phyloP scores from a whole-genome alignment of 441 rosid species.

The Melastoma candidum region DNA sequence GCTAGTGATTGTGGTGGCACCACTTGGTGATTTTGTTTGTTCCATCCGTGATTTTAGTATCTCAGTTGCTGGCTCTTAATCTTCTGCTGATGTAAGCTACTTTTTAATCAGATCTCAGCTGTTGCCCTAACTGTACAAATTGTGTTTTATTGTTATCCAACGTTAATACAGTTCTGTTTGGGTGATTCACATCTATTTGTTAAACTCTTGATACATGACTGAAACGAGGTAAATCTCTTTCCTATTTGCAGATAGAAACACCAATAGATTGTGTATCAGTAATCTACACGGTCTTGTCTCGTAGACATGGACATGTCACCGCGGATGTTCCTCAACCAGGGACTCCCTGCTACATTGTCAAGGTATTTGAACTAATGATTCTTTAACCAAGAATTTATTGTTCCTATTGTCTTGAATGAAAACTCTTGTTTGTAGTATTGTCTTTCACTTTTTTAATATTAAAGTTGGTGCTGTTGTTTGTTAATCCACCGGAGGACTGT shows the following conservation, averaged over 20 bases:
- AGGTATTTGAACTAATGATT: slow-evolving; percentile 31
- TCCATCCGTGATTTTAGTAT: too few relatives aligned
- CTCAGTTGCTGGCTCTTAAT: too few relatives aligned
- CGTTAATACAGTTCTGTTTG: too few relatives aligned
- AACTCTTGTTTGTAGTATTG: neutral
- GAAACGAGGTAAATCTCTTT: neutral
- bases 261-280: slow-evolving; percentile 95
- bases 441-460: too few relatives aligned
- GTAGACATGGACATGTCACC: slow-evolving; percentile 97
- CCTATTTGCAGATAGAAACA: slow-evolving; percentile 75
- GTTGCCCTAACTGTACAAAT: too few relatives aligned
- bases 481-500: neutral
- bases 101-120: too few relatives aligned
- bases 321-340: slow-evolving; percentile 99
- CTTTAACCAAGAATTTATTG: neutral
- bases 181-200: neutral
- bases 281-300: slow-evolving; percentile 84
- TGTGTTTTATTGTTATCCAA: too few relatives aligned
- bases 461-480: neutral
- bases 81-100: too few relatives aligned
- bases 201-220: neutral
- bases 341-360: slow-evolving; percentile 88
- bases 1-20: too few relatives aligned
- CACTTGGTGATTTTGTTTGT: too few relatives aligned
- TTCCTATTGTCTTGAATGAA: too few relatives aligned